These are phyloP conservation scores for Rhypophila decipiens DNA, from an alignment of 495 filamentous ascomycete genomes.

Conservation along the genomic window DNA sequence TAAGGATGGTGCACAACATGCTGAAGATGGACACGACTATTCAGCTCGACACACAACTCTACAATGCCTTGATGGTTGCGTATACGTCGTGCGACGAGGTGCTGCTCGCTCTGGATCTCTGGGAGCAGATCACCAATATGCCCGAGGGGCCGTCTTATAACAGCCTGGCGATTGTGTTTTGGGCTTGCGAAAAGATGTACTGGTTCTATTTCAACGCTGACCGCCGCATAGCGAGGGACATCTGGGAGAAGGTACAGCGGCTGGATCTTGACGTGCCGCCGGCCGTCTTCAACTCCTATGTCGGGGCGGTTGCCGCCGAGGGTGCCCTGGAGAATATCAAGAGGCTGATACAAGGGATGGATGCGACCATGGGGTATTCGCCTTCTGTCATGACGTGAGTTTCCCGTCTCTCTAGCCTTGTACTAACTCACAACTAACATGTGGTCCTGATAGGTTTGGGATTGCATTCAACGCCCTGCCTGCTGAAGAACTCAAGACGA, in stretches of 20 bases:
- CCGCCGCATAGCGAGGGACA: slow-evolving; percentile 56
- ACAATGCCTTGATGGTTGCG: slow-evolving; percentile 81
- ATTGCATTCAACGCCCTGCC: slow-evolving; percentile 67
- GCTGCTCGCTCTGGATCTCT: slow-evolving; percentile 64
- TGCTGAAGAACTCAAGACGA: slow-evolving; percentile 50
- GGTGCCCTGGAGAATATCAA: slow-evolving; percentile 59
- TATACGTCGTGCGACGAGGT: slow-evolving; percentile 62
- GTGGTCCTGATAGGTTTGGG: slow-evolving; percentile 52
- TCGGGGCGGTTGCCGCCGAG: slow-evolving; percentile 66
- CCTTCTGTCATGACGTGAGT: slow-evolving; percentile 70
- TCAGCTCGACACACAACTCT: slow-evolving; percentile 65
- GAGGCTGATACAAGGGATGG: slow-evolving; percentile 55
- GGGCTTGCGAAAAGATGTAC: slow-evolving; percentile 59
- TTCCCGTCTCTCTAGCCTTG: too few species aligned
- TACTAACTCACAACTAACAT: too few species aligned
- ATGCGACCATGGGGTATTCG: slow-evolving; percentile 54
- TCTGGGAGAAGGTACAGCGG: slow-evolving; percentile 66
- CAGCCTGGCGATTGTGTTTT: slow-evolving; percentile 71
- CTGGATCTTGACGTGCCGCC: slow-evolving; percentile 72
- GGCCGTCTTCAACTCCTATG: slow-evolving; percentile 64
- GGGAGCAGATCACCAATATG: slow-evolving; percentile 69
- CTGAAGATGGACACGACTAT: slow-evolving; percentile 80
- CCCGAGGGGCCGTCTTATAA: slow-evolving; percentile 76
- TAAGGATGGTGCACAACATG: slow-evolving; percentile 80
- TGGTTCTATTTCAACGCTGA: slow-evolving; percentile 42